A percentile compares a stretch with the other conserved stretches of the same genome.
Evolutionary conservation across 495 filamentous ascomycete species (phyloP).

Genomic region (Penicillium subrubescens): DNA sequence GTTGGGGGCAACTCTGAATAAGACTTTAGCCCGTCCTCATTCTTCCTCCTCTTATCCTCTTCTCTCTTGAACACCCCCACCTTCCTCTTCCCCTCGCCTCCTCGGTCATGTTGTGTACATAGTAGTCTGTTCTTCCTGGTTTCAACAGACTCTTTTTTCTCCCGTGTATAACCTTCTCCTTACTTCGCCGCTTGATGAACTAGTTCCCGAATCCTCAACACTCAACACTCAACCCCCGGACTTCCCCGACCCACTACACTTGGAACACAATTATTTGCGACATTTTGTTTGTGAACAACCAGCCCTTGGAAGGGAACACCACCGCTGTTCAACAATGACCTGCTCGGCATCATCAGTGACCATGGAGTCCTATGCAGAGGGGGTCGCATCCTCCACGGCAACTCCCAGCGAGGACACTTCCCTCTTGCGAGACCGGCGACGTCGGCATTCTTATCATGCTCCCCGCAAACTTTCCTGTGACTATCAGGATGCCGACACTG

Average conservation of each 20-base stretch:
- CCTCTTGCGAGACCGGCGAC: conserved; percentile 48
- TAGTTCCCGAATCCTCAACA: neutral
- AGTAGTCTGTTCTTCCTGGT: conserved; percentile 11
- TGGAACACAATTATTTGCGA: neutral
- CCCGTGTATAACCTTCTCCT: neutral
- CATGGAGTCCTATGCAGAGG: conserved; percentile 45
- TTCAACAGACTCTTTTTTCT: conserved; percentile 11
- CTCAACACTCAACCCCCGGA: conserved; percentile 1
- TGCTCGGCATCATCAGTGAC: conserved; percentile 50
- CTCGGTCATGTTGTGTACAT: conserved; percentile 12
- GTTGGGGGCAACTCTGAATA: conserved; percentile 23
- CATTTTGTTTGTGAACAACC: neutral
- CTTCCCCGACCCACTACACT: conserved; percentile 7
- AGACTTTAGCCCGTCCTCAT: conserved; percentile 1
- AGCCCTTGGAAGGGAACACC: neutral
- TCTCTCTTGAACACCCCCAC: conserved; percentile 4
- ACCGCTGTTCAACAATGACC: conserved; percentile 36
- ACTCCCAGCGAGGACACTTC: conserved; percentile 40
- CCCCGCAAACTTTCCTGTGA: conserved; percentile 63
- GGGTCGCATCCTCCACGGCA: conserved; percentile 32
- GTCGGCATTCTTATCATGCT: conserved; percentile 67
- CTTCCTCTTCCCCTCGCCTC: conserved; percentile 5
- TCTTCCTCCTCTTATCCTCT: conserved; percentile 3
- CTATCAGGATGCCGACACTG: conserved; percentile 63
- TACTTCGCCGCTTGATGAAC: neutral